Evolutionary conservation across 345 rosid genomes (phyloP), one percentile per base, ranked within the genome.

Genomic region (Eucalyptus brandiana): DNA sequence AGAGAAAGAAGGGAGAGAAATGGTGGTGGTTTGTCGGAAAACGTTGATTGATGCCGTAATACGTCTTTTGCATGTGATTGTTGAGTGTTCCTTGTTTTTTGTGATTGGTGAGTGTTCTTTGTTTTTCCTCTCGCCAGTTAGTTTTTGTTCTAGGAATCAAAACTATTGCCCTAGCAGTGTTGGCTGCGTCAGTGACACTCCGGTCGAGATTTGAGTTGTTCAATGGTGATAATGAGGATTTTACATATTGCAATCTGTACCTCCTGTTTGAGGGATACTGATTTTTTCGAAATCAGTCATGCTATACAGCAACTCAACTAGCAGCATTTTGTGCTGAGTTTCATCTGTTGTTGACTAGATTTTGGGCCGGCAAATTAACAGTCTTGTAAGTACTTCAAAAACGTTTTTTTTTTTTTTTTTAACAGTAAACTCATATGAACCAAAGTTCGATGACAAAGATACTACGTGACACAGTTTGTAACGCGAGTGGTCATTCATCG

Each of bases 401-500:
- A 26, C 0, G 30, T 11, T 13, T 13, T 13, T 12, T 45, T 3
- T 8, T 47, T 47, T 9, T 23, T 9, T 56, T 53, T 53, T 19
- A 8, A 56, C 6, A 9, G 12, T 56, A 24, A 56, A 56, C 13
- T 56, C 62, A 56, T 56, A 9, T 56, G 30, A 56, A 56, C 30
- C 62, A 56, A 56, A 56, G 62, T 56, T 56, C 13, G 12, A 56
- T 56, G 62, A 56, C 6, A 56, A 24, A 56, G 62, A 56, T 24
- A 56, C 5, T 9, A 5, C 6, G 1, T 56, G 3, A 24, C 60
- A 56, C 1, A 24, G 30, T 56, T 56, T 1, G 28, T 56, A 24
- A 26, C 0, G 1, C 1, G 30, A 56, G 62, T 56, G 62, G 14
- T 56, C 30, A 4, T 56, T 24, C 9, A 13, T 1, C 1, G 0